Evolutionary conservation across 2,329 filamentous ascomycete species (phyloP).

Genomic region (Fonsecaea erecta): DNA sequence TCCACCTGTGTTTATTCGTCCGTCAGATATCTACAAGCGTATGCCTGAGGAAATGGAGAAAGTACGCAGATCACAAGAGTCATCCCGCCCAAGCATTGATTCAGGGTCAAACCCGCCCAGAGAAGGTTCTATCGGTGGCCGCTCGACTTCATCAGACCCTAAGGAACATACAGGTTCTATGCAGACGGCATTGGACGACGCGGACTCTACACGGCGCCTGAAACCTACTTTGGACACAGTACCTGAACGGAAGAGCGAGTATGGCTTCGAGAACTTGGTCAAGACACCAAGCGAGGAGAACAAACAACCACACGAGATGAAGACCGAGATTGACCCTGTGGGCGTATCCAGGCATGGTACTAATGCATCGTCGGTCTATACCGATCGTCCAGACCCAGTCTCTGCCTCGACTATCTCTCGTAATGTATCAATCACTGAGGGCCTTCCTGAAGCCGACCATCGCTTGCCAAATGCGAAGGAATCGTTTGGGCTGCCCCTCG

Average conservation of each 20-base stretch:
- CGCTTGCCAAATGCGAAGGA: neutral
- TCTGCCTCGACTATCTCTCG: constrained; percentile 31
- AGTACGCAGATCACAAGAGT: constrained; percentile 62
- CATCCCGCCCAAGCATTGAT: constrained; percentile 62
- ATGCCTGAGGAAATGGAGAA: constrained; percentile 68
- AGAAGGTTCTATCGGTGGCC: constrained; percentile 30
- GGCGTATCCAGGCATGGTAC: constrained; percentile 30
- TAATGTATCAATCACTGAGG: constrained; percentile 24
- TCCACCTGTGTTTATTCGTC: constrained; percentile 62
- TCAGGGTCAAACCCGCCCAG: constrained; percentile 34
- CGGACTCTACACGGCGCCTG: constrained; percentile 45
- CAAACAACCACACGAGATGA: constrained; percentile 23
- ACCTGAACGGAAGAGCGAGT: constrained; percentile 63
- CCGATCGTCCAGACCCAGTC: constrained; percentile 36
- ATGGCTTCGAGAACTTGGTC: constrained; percentile 56
- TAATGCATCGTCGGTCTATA: constrained; percentile 36
- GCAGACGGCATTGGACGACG: constrained; percentile 37
- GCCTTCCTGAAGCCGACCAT: constrained; percentile 4
- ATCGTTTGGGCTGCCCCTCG: constrained; percentile 25
- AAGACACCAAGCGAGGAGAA: constrained; percentile 8
- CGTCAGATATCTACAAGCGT: constrained; percentile 77
- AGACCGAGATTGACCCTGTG: constrained; percentile 18
- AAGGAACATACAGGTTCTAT: constrained; percentile 14
- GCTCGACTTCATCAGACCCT: constrained; percentile 37
- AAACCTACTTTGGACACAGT: constrained; percentile 58